Evolutionary conservation across 2,329 filamentous ascomycete species (phyloP), one percentile per base, ranked within the genome.

Genomic region (Sordariomycetes sp.): DNA sequence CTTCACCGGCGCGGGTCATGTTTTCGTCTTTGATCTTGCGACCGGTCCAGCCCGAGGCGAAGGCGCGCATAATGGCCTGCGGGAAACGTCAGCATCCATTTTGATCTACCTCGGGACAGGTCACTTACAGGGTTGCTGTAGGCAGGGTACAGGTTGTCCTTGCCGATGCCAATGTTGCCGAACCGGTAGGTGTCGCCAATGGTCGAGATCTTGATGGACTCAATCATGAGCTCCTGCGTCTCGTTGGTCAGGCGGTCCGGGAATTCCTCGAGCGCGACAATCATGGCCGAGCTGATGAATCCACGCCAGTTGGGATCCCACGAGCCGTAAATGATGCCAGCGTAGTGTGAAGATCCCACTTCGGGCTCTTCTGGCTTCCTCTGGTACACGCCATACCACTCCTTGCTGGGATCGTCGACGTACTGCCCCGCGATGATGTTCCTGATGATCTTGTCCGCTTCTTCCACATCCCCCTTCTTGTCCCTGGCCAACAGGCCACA

Each of bases 271-370:
- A 76, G 57, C 18, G 67, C 67, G 26, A 79, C 55, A 18, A 79
- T 66, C 11, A 79, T 61, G 0, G 71, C 66, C 0, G 72, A 76
- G 10, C 72, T 72, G 21, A 79, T 61, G 37, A 80, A 79, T 1
- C 74, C 75, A 32, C 75, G 60, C 75, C 75, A 79, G 40, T 80
- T 79, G 2, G 74, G 73, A 42, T 79, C 75, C 69, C 72, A 79
- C 1, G 66, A 64, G 36, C 66, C 61, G 46, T 78, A 75, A 21
- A 72, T 71, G 4, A 50, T 46, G n/a, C 61, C 49, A 2, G 62
- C 59, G 40, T 79, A 79, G 12, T 56, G 50, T 3, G 53, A 34
- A 3, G 61, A 66, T 14, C 72, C 73, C 5, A 79, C 66, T 3
- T 63, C 64, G 0, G 75, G 75, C 47, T 79, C 67, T 42, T 79